Percentiles rank a stretch among this genome's conserved stretches.
Conservation (phyloP, 768 basidiomycete species). For the Termitomyces sp. region DNA sequence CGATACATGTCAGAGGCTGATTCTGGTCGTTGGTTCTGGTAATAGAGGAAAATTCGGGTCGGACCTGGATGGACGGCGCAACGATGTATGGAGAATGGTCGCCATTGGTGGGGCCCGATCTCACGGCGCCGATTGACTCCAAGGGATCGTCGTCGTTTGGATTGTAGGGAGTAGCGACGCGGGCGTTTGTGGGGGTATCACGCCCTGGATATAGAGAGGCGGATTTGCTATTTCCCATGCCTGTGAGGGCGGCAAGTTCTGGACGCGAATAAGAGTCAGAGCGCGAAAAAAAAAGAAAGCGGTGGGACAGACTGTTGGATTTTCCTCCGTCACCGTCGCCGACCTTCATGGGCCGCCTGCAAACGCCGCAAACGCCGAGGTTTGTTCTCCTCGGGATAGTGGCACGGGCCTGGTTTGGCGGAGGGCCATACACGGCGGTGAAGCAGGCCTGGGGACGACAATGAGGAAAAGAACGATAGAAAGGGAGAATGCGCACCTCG, state of each 20-base stretch:
- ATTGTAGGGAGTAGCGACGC: constrained; percentile 43
- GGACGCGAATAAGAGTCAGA: constrained; percentile 6
- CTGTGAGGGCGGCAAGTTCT: constrained; percentile 94
- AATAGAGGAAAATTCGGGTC: constrained; percentile 85
- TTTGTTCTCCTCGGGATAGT: constrained; percentile 65
- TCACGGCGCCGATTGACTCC: constrained; percentile 49
- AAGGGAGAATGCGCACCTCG: constrained; percentile 46
- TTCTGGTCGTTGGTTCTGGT: constrained; percentile 62
- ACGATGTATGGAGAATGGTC: constrained; percentile 70
- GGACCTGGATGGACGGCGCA: constrained; percentile 89
- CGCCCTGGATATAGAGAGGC: constrained; percentile 64
- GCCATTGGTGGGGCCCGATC: constrained; percentile 32
- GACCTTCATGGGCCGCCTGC: constrained; percentile 94
- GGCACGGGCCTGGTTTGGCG: constrained; percentile 50
- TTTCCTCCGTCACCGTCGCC: constrained; percentile 82
- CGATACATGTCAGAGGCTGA: constrained; percentile 90
- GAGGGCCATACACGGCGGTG: constrained; percentile 91
- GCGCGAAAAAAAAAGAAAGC: constrained; percentile 3
- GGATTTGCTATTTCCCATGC: constrained; percentile 64
- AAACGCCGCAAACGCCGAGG: constrained; percentile 95
- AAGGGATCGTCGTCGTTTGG: constrained; percentile 85
- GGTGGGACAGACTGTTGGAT: constrained; percentile 70
- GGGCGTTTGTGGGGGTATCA: constrained; percentile 47
- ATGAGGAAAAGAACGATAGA: constrained; percentile 3
- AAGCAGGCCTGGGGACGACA: constrained; percentile 73